These are phyloP conservation scores for Patellifolia procumbens DNA, from an alignment of 179 eudicot genomes.

Conservation along the genomic window DNA sequence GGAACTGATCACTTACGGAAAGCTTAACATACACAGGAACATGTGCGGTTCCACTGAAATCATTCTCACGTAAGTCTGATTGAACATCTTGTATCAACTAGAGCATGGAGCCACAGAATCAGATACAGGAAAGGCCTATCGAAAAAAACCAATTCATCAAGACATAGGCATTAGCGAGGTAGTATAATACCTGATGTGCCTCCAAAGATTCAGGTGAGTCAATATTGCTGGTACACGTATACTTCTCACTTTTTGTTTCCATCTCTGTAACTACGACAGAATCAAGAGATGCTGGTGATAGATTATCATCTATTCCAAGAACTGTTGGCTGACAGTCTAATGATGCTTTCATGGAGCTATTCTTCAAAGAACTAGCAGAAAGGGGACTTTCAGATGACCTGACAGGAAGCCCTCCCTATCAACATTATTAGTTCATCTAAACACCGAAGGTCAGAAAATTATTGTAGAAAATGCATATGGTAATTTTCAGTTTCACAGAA, in stretches of 20 bases:
- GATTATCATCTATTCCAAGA: conserved; percentile 53
- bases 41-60: conserved; percentile 46
- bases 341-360: conserved; percentile 48
- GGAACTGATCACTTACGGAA: conserved; percentile 42
- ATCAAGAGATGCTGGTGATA: conserved; percentile 70
- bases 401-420: conserved; percentile 53
- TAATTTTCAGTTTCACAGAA: not conserved
- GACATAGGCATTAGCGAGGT: not conserved
- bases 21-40: conserved; percentile 66
- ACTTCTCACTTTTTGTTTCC: conserved; percentile 51
- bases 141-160: not conserved
- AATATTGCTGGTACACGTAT: conserved; percentile 52
- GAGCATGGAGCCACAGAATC: conserved; percentile 27
- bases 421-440: conserved; percentile 25
- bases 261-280: conserved; percentile 59
- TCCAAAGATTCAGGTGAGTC: conserved; percentile 62
- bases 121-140: conserved; percentile 6
- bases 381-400: conserved; percentile 57
- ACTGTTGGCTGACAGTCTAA: conserved; percentile 52
- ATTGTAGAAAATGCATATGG: not conserved
- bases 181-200: conserved; percentile 48
- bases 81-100: conserved; percentile 67
- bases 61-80: conserved; percentile 41
- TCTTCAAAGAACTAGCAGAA: conserved; percentile 55
- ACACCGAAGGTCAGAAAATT: not conserved